Base-by-base conservation (phyloP, 73 alveolate genomes). In the Paramecium biaurelia region DNA sequence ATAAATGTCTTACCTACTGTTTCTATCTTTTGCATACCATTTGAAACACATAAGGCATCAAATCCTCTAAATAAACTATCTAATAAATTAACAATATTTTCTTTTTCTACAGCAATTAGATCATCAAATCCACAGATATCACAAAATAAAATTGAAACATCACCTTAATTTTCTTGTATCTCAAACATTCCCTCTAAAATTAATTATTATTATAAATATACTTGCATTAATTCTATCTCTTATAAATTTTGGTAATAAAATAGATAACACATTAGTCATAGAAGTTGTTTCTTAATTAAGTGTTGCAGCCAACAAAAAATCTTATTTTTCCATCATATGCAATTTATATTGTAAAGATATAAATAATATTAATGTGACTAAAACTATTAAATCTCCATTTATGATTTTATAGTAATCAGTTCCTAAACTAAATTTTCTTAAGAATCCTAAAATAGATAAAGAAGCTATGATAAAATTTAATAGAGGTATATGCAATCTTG, bases 1-100 rank as follows among this genome's bases (percentile, higher is more conserved):
- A 97, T 96, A 90, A 96, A 97, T 7, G 99, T 95, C 56, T 96
- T 96, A 0, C 98, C 98, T 1, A 97, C 99, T 0, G 99, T 97
- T 86, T 97, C 99, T 15, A 97, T 97, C 30, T 93, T 93, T 30
- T 92, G 18, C 89, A 93, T 85, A 0, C 95, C 95, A 45, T 70
- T 76, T 57, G 38, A 57, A 12, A 56, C 79, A 57, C 96, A 93
- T n/a, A 85, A 76, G 5, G 57, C 47, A 57, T 93, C 96, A 89
- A 93, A 92, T 45, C 67, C 76, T 41, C 95, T 85, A 92, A 92
- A 92, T 21, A 92, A 63, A 24, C 63, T 41, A 79, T 92, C 95
- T 34, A 92, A 57, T 58, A 76, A 26, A 23, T 67, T 63, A n/a
- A 89, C 94, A 11, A 89, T 89, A 10, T 70, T 70, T 32, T 89